A percentile compares a stretch with the other conserved stretches of the same genome.
Evolutionary conservation across 208 protist species (phyloP).

Genomic region (Borovskyia barvae): DNA sequence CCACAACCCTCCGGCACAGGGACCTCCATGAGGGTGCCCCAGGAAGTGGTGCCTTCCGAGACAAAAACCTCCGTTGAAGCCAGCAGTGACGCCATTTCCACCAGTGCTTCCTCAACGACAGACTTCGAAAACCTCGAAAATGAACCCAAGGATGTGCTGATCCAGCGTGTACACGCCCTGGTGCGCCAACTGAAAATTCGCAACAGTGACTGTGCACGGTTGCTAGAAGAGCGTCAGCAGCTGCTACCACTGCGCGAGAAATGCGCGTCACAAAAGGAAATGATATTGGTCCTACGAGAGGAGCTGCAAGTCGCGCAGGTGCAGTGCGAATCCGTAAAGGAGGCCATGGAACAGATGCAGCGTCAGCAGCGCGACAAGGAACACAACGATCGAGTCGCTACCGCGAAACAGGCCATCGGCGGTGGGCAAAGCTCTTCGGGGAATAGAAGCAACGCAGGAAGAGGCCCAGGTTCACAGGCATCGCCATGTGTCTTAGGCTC

Average conservation of each 20-base stretch:
- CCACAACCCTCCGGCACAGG: too few species aligned
- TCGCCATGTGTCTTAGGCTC: neutral
- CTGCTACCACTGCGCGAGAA: conserved; percentile 42
- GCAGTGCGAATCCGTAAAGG: conserved; percentile 42
- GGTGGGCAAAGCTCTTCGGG: neutral
- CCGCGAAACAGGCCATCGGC: conserved; percentile 19
- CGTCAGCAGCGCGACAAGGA: conserved; percentile 39
- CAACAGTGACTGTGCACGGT: conserved; percentile 51
- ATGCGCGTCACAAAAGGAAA: conserved; percentile 56
- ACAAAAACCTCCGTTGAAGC: neutral
- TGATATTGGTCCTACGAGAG: conserved; percentile 41
- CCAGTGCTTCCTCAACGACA: neutral
- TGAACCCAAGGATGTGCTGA: conserved; percentile 56
- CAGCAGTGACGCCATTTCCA: neutral
- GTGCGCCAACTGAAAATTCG: conserved; percentile 60
- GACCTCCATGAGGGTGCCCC: neutral
- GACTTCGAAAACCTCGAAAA: conserved; percentile 16
- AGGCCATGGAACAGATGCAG: conserved; percentile 35
- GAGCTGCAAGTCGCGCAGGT: conserved; percentile 35
- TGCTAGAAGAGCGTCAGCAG: conserved; percentile 47
- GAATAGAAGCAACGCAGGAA: neutral
- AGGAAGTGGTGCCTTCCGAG: neutral
- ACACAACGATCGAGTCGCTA: conserved; percentile 34
- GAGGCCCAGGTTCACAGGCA: too few species aligned
- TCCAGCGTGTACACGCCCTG: conserved; percentile 49